Base-by-base conservation (phyloP, 768 basidiomycete genomes). In the Kwoniella sp. region DNA sequence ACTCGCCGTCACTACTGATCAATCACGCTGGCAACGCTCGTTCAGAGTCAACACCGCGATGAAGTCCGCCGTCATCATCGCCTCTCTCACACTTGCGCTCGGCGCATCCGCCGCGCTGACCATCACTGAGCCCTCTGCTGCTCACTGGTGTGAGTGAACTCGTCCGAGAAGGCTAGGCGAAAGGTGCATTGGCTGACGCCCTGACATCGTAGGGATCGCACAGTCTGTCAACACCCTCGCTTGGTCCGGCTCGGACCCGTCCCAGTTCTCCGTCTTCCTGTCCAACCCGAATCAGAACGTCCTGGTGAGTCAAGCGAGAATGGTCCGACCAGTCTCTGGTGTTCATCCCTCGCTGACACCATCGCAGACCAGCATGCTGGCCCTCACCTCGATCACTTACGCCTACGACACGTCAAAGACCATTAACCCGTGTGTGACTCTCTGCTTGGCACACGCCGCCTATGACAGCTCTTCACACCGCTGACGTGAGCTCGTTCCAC, bases 231-330 rank as follows among this genome's bases (percentile, higher is more conserved):
- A 71, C 43, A 70, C 67, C 10, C 53, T 73, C 25, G 55, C 52
- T 14, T 73, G 72, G 72, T 47, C 38, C 6, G 61, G 60, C 5
- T 46, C 57, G 12, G 48, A 55, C 19, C 67, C 67, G 9, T 29
- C 49, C 23, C 42, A 63, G 32, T 73, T 73, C 56, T 66, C 67
- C 8, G 64, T 73, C 14, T 73, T 67, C 49, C 46, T 69, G n/a
- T 29, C 25, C 29, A 61, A 69, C 44, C 45, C 60, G 11, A 55
- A 69, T 43, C 20, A 48, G 0, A 53, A 42, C 29, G 36, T 69
- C 0, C 56, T 69, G 33, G 69, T 71, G 50, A 59, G 70, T 62
- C 31, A 8, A 32, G 31, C 15, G 31, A 32, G 31, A 32, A 32
- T 8, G 15, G 31, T n/a, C 31, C 15, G 31, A 32, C 15, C 15